A percentile compares a stretch with the other conserved stretches of the same genome.
These are phyloP conservation scores for Alisma plantagoaquatica DNA, from an alignment of 106 monocot species.

Conservation along the genomic window DNA sequence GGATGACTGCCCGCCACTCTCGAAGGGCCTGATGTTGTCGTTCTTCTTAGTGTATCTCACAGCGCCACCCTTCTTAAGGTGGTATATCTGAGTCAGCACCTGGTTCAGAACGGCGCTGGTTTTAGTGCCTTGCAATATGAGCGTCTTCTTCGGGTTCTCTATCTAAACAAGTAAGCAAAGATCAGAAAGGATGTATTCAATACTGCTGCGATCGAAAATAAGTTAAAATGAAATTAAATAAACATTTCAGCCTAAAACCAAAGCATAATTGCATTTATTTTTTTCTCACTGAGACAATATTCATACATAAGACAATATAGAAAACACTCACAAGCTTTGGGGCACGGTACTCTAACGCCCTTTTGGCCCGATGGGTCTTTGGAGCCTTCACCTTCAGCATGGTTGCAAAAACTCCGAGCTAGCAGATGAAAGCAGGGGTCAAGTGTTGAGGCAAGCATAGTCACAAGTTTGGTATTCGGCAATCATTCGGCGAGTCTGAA, in stretches of 20 bases:
- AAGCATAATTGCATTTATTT: too few relatives aligned
- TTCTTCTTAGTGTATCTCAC: conserved; percentile 48
- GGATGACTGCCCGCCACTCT: conserved; percentile 49
- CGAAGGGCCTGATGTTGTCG: conserved; percentile 61
- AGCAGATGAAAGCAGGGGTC: too few relatives aligned
- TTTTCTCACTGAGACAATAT: too few relatives aligned
- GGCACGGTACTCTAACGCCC: conserved; percentile 48
- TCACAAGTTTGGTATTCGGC: too few relatives aligned
- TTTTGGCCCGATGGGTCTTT: conserved; percentile 28
- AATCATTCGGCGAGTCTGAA: too few relatives aligned
- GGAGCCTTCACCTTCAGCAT: conserved; percentile 48
- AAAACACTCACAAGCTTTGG: conserved; percentile 64
- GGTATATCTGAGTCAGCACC: conserved; percentile 43
- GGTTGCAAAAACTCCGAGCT: too few relatives aligned
- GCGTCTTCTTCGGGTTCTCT: conserved; percentile 59
- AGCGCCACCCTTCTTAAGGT: conserved; percentile 44
- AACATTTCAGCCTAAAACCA: too few relatives aligned
- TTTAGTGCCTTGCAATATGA: conserved; percentile 74
- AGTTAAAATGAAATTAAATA: not conserved
- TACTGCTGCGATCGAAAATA: too few relatives aligned
- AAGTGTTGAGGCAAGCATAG: too few relatives aligned
- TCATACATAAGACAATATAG: too few relatives aligned
- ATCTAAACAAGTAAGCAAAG: conserved; percentile 15
- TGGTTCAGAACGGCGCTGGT: conserved; percentile 45
- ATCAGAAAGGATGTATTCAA: not conserved